Percentiles rank a stretch among this genome's conserved stretches.
These are phyloP conservation scores for Flaveria floridana DNA, from an alignment of 140 eudicot species.

Conservation along the genomic window DNA sequence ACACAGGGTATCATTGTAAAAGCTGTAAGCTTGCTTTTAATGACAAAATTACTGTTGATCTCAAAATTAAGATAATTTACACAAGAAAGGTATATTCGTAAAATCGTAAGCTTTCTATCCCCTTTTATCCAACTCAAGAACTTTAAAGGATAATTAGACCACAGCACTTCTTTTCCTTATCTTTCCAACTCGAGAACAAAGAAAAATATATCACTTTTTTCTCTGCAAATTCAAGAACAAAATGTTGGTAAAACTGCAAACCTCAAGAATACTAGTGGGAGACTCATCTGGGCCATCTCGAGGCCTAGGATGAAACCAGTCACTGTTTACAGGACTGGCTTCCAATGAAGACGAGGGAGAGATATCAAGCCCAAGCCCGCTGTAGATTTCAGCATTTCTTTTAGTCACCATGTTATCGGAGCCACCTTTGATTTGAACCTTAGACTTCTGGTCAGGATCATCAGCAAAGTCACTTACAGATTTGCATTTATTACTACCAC, in stretches of 20 bases:
- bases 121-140: neutral
- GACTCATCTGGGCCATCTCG: constrained; percentile 48
- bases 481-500: too few relatives aligned
- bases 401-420: constrained; percentile 52
- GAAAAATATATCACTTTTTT: neutral
- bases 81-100: neutral
- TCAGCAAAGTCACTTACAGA: too few relatives aligned
- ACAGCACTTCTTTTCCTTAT: neutral
- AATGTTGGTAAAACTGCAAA: constrained; percentile 24
- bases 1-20: neutral
- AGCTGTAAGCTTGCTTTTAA: neutral
- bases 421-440: constrained; percentile 35
- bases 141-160: neutral
- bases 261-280: constrained; percentile 85
- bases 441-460: too few relatives aligned
- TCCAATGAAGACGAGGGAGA: constrained; percentile 87
- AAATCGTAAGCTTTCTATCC: neutral
- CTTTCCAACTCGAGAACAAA: neutral
- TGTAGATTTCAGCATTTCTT: constrained; percentile 82
- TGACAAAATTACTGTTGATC: neutral
- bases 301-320: constrained; percentile 40
- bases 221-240: neutral
- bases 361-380: constrained; percentile 92
- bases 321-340: constrained; percentile 57
- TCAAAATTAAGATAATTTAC: neutral